Evolutionary conservation across 2,329 filamentous ascomycete genomes (phyloP).

Genomic region (Cladosporium sp.): DNA sequence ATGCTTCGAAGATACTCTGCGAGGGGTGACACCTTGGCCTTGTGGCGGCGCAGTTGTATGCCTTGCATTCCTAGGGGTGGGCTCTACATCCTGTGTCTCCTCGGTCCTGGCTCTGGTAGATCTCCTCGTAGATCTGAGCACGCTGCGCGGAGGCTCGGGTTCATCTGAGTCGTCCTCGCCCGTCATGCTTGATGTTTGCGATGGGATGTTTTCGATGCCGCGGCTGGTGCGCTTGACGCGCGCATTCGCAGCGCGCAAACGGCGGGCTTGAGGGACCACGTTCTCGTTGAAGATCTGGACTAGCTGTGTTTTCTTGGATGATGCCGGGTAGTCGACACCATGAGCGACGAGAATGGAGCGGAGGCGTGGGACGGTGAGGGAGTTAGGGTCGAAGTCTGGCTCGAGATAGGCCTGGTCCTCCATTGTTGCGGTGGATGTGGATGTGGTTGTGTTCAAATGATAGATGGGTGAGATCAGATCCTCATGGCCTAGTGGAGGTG

Average conservation of each 20-base stretch:
- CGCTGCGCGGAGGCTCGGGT: conserved; percentile 33
- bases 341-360: conserved; percentile 89
- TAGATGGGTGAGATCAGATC: no score
- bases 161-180: conserved; percentile 49
- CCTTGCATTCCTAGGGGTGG: conserved; percentile 25
- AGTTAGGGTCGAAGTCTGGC: conserved; percentile 76
- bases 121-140: conserved; percentile 17
- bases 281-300: conserved; percentile 77
- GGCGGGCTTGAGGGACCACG: conserved; percentile 71
- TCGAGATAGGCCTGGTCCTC: conserved; percentile 78
- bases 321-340: conserved; percentile 77
- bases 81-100: conserved; percentile 33
- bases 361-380: conserved; percentile 79
- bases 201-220: conserved; percentile 70
- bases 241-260: conserved; percentile 68
- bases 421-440: conserved; percentile 17
- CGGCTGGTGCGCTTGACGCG: conserved; percentile 79
- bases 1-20: conserved; percentile 41
- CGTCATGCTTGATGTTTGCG: conserved; percentile 58
- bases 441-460: neutral
- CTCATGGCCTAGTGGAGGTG: no score
- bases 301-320: conserved; percentile 86
- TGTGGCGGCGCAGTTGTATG: conserved; percentile 32
- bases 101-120: conserved; percentile 31
- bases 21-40: conserved; percentile 22